Conservation (phyloP, 257 asterid species). For the Verbascum thapsus region DNA sequence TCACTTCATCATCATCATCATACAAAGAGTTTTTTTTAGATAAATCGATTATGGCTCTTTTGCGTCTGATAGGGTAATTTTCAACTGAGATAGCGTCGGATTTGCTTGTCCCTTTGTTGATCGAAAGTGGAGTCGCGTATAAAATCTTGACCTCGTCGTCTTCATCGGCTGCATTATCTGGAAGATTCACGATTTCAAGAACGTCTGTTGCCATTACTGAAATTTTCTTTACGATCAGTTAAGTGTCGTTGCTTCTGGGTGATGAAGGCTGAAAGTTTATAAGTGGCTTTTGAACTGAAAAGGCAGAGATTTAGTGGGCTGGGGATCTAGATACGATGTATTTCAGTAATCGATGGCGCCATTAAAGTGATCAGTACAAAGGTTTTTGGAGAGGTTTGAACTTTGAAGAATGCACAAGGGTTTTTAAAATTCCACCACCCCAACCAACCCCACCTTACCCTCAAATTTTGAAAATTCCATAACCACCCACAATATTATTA, state of each 20-base stretch:
- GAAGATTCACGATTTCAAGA: conserved; percentile 5
- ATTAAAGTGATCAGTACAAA: neutral
- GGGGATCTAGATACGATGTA: neutral
- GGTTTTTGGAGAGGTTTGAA: neutral
- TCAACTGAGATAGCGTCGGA: conserved; percentile 45
- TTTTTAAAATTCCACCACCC: too few species aligned
- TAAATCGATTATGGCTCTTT: conserved; percentile 28
- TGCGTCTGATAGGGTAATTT: conserved; percentile 14
- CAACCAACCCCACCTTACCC: too few species aligned
- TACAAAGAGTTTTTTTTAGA: conserved; percentile 15
- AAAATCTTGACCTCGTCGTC: conserved; percentile 34
- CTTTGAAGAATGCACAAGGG: too few species aligned
- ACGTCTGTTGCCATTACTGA: conserved; percentile 34
- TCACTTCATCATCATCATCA: conserved; percentile 29
- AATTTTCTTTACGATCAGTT: neutral
- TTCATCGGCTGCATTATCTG: conserved; percentile 13
- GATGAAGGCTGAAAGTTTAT: neutral
- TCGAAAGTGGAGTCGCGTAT: conserved; percentile 11
- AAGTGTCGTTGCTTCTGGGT: neutral
- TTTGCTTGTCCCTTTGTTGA: conserved; percentile 33
- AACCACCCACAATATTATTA: too few species aligned
- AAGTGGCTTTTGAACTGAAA: neutral
- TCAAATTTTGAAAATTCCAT: too few species aligned
- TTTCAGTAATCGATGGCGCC: neutral
- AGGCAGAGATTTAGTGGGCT: neutral